Conservation (phyloP, 129 eudicot genomes). For the Lactuca sativa region DNA sequence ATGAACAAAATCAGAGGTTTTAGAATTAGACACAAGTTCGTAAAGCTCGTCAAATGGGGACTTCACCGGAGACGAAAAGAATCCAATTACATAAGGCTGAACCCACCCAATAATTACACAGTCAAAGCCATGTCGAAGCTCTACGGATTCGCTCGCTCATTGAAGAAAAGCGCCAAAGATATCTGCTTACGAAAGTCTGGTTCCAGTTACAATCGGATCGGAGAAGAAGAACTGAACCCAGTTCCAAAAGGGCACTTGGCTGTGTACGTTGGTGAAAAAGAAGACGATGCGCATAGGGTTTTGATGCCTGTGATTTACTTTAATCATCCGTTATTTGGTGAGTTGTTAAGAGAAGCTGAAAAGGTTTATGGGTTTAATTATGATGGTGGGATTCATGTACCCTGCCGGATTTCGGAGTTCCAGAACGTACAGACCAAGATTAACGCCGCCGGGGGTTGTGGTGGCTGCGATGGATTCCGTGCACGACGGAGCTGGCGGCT, state of each 20-base stretch:
- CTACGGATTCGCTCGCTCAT: slow-evolving; percentile 32
- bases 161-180: slow-evolving; percentile 39
- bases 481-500: slow-evolving; percentile 39
- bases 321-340: slow-evolving; percentile 74
- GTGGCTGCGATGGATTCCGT: slow-evolving; percentile 29
- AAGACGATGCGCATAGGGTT: slow-evolving; percentile 50
- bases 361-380: slow-evolving; percentile 66
- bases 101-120: background rate
- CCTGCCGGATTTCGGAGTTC: slow-evolving; percentile 69
- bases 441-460: slow-evolving; percentile 38
- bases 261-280: slow-evolving; percentile 69
- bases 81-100: slow-evolving; percentile 25
- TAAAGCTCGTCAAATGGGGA: slow-evolving; percentile 40
- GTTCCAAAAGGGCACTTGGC: slow-evolving; percentile 82
- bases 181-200: slow-evolving; percentile 27
- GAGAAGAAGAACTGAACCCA: slow-evolving; percentile 26
- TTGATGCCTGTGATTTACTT: slow-evolving; percentile 70
- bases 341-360: slow-evolving; percentile 67
- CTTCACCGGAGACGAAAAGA: slow-evolving; percentile 16
- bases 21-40: slow-evolving; percentile 44
- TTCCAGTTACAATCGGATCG: slow-evolving; percentile 47
- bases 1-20: slow-evolving; percentile 50
- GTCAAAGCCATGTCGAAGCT: slow-evolving; percentile 44
- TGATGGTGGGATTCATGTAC: slow-evolving; percentile 78
- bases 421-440: slow-evolving; percentile 61